phyloP scores from a whole-genome alignment of 2,329 filamentous ascomycete species.

The Aspergillus sp. region DNA sequence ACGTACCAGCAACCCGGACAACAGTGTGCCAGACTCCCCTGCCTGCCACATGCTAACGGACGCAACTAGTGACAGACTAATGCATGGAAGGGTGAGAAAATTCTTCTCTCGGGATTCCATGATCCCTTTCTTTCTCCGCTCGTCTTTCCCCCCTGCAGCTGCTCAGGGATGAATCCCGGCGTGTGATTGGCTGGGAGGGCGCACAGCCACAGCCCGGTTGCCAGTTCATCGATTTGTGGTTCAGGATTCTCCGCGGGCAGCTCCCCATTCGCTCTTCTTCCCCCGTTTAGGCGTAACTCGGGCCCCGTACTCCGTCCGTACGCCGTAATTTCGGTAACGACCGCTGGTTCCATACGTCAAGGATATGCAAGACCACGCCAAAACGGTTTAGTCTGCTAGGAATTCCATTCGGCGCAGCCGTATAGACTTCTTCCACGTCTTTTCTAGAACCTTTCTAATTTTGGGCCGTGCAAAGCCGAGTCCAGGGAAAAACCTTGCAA shows the following conservation, averaged over 20 bases:
- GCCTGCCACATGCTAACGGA: conserved; percentile 11
- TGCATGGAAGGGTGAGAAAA: conserved; percentile 7
- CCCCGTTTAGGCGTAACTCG: neutral
- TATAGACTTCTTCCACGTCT: conserved; percentile 16
- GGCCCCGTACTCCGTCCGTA: neutral
- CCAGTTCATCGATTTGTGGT: neutral
- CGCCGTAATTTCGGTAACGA: neutral
- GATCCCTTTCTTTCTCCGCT: neutral
- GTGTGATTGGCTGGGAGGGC: neutral
- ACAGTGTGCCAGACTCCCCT: neutral
- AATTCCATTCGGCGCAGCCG: conserved; percentile 11
- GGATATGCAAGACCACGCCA: neutral
- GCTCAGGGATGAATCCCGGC: neutral
- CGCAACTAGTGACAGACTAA: conserved; percentile 2
- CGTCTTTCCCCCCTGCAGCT: neutral
- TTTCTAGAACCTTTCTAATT: conserved; percentile 26
- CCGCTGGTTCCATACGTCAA: neutral
- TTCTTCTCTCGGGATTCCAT: neutral
- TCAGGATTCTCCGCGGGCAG: neutral
- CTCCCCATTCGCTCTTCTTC: neutral
- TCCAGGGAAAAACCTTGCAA: neutral
- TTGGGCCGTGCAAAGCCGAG: conserved; percentile 12
- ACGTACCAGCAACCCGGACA: neutral
- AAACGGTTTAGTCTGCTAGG: neutral
- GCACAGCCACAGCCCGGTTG: conserved; percentile 5